Evolutionary conservation across 2,329 filamentous ascomycete genomes (phyloP).

Genomic region (Neobulgaria alba): DNA sequence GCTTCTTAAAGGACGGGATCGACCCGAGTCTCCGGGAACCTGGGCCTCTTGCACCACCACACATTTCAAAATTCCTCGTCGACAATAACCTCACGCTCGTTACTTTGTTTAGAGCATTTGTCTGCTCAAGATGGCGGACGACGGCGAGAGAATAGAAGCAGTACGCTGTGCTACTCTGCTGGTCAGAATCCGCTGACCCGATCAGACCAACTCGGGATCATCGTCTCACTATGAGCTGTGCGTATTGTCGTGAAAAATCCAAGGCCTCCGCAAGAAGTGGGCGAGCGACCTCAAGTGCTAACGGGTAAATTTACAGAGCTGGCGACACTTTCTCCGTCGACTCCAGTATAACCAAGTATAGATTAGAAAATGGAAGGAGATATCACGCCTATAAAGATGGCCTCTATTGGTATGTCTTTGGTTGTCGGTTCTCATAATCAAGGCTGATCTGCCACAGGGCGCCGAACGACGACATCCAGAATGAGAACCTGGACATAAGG

Average conservation of each 20-base stretch:
- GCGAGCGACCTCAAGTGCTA: neutral
- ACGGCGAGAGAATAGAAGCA: no score
- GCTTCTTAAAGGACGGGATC: neutral
- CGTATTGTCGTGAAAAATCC: neutral
- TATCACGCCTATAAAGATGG: conserved; percentile 41
- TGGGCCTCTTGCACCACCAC: no score
- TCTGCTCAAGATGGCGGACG: no score
- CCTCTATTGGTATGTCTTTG: conserved; percentile 22
- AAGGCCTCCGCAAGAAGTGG: neutral
- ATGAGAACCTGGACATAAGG: conserved; percentile 23
- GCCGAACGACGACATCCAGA: conserved; percentile 26
- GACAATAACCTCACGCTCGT: no score
- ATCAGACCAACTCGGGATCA: neutral
- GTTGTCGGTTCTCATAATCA: no score
- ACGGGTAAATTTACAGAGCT: neutral
- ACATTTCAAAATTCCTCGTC: no score
- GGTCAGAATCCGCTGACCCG: no score
- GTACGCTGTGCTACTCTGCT: no score
- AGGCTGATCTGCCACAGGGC: conserved; percentile 12
- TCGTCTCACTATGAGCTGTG: conserved; percentile 5
- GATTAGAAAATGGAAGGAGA: conserved; percentile 38
- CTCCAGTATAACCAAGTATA: conserved; percentile 23
- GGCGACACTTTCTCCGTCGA: conserved; percentile 29
- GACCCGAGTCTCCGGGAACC: neutral
- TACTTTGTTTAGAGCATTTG: no score